Conservation (phyloP, 2,329 filamentous ascomycete species). For the Septoria linicola region DNA sequence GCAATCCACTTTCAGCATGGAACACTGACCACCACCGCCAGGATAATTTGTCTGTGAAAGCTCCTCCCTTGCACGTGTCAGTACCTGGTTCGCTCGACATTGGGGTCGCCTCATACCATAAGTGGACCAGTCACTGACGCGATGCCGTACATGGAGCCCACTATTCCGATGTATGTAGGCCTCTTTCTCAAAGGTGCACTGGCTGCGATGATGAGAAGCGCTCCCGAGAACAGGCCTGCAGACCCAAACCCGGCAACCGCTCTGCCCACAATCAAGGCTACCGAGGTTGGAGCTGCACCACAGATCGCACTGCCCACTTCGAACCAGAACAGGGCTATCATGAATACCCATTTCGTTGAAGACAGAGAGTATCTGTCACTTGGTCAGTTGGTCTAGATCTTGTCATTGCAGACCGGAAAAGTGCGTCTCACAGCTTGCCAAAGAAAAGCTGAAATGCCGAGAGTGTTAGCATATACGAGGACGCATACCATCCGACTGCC, state of each 20-base stretch:
- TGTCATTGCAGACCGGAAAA: too few species aligned
- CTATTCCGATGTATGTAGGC: conserved; percentile 16
- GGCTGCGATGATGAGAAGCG: conserved; percentile 60
- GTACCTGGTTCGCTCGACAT: background rate
- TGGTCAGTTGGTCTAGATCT: too few species aligned
- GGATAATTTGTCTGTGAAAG: conserved; percentile 60
- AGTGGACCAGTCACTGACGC: conserved; percentile 59
- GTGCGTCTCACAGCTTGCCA: conserved; percentile 29
- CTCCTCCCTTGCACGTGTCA: conserved; percentile 50
- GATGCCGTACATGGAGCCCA: conserved; percentile 48
- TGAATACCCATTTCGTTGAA: conserved; percentile 37
- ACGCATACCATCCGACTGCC: conserved; percentile 42
- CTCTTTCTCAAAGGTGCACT: conserved; percentile 37
- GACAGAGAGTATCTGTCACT: conserved; percentile 28
- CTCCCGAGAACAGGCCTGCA: conserved; percentile 60
- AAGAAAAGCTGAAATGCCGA: conserved; percentile 37
- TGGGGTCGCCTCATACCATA: conserved; percentile 39
- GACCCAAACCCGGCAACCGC: conserved; percentile 61
- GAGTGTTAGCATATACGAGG: conserved; percentile 37
- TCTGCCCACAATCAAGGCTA: conserved; percentile 49
- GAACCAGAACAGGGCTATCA: conserved; percentile 43
- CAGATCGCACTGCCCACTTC: conserved; percentile 47
- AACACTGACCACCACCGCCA: conserved; percentile 59
- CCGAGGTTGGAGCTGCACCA: conserved; percentile 46
- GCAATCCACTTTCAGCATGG: conserved; percentile 40